Evolutionary conservation across 2,329 filamentous ascomycete species (phyloP), one percentile per base, ranked within the genome.

Genomic region (Colletotrichum lentis): DNA sequence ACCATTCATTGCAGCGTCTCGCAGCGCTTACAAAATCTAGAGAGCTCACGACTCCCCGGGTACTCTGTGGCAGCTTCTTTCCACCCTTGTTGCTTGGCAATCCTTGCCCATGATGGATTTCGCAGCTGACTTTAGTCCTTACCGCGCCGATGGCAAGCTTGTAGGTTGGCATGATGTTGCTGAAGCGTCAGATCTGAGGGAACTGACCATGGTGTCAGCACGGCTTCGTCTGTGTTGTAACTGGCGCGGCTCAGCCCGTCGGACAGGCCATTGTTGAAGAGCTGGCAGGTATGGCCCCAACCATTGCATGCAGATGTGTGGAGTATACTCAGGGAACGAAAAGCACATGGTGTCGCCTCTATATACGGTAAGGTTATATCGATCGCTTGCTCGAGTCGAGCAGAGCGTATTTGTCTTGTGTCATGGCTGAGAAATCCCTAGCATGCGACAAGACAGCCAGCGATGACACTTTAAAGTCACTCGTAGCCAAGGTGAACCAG

Each of bases 201-300:
- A 52, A 37, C 43, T 69, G 44, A 54, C 64, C n/a, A 37, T 22
- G 31, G n/a, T 12, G 18, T 46, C 70, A 87, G 82, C 87, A 89
- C 76, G 88, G 88, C 50, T 90, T 90, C 71, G 84, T 90, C 22
- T 90, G 88, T 72, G 83, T 90, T 16, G 87, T 90, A 5, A 89
- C 87, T 0, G 87, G 87, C 16, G 86, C 87, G 27, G 84, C 84
- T 1, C 85, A 88, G 72, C 84, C 87, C 2, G 82, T 90, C 16
- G 88, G 88, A 10, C 82, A 82, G 71, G 86, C 87, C 31, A 88
- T 90, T 63, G 83, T 87, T 20, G 76, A 80, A 49, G 88, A 90
- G 73, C 78, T 90, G 46, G 88, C 87, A 70, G 82, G 86, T 86
- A 71, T 39, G 70, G 58, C 24, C 44, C 31, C 18, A 37, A 7